Evolutionary conservation across 2,329 filamentous ascomycete species (phyloP).

Genomic region (Emergomyces orientalis): DNA sequence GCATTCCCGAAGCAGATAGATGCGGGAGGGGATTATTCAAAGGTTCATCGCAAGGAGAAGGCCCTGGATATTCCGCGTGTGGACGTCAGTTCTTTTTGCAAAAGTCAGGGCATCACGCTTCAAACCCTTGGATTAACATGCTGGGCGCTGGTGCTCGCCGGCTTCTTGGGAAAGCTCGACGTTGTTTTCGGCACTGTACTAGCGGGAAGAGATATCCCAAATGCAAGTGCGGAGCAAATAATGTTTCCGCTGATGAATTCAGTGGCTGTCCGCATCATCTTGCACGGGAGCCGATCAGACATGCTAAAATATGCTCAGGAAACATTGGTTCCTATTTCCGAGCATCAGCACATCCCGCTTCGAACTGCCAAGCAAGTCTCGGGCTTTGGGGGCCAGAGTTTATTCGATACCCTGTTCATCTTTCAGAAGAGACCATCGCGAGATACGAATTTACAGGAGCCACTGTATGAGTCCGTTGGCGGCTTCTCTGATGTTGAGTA

Average conservation of each 20-base stretch:
- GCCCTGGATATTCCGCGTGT: slow-evolving; percentile 26
- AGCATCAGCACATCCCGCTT: slow-evolving; percentile 68
- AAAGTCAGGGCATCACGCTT: slow-evolving; percentile 55
- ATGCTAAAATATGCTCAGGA: slow-evolving; percentile 68
- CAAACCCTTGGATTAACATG: slow-evolving; percentile 68
- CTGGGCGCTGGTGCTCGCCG: slow-evolving; percentile 63
- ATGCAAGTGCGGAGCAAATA: slow-evolving; percentile 53
- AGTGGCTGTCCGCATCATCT: slow-evolving; percentile 59
- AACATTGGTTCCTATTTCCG: slow-evolving; percentile 54
- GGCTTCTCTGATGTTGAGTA: slow-evolving; percentile 66
- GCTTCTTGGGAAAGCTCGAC: slow-evolving; percentile 55
- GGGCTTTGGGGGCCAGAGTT: slow-evolving; percentile 31
- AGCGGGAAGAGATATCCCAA: slow-evolving; percentile 70
- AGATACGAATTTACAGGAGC: slow-evolving; percentile 10
- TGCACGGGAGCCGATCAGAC: slow-evolving; percentile 57
- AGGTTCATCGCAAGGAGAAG: slow-evolving; percentile 24
- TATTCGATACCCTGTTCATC: slow-evolving; percentile 59
- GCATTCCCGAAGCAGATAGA: slow-evolving; percentile 30
- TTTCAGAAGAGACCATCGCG: slow-evolving; percentile 49
- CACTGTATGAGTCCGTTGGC: slow-evolving; percentile 54
- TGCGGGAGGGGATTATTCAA: slow-evolving; percentile 11
- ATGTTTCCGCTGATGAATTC: slow-evolving; percentile 93
- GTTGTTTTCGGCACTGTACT: slow-evolving; percentile 74
- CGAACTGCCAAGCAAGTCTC: slow-evolving; percentile 55
- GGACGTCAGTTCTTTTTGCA: slow-evolving; percentile 53